Base-by-base conservation (phyloP, 2,329 filamentous ascomycete genomes). In the Curvularia lunata region DNA sequence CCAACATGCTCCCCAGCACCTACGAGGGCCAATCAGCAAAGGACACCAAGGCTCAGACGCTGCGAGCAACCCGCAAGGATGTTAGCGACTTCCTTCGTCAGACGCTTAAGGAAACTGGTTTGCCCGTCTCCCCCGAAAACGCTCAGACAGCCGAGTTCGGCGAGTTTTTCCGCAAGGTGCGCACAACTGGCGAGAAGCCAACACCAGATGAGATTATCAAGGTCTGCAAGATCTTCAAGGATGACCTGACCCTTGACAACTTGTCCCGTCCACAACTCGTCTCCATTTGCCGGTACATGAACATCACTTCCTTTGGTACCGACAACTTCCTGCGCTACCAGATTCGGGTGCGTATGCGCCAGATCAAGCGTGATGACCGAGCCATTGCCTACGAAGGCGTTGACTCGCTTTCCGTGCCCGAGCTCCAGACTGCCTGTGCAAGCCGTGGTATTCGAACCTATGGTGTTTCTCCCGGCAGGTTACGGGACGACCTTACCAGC, bases 211-310 rank as follows among this genome's bases (percentile, higher is more conserved):
- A 99, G 74, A 92, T 99, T 63, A 96, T 99, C 83, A 97, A 95
- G 80, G 94, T 99, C 63, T 98, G 95, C 87, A 96, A 97, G 84
- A 90, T 96, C 64, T 99, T 99, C 86, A 96, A 95, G 78, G 95
- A 99, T 75, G 95, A 99, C 77, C 77, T 99, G 70, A 99, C 95
- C 0, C 84, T 99, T 30, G 95, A 99, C 86, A 99, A 99, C 80
- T 82, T 99, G 65, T 97, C 93, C 18, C 86, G 95, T 62, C 95
- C 95, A 16, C 95, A 99, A 79, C 83, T 99, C 50, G 94, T 99
- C 28, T 96, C 91, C 54, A 99, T 98, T 85, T 98, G 95, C 84
- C 90, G 91, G 61, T 99, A 99, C 82, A 93, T 99, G 89, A 97
- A 96, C 79, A 86, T 99, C 55, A 95, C 94, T 81, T 94, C 92